Conservation (phyloP, 2,329 filamentous ascomycete genomes). For the Fusarium chlamydosporum region DNA sequence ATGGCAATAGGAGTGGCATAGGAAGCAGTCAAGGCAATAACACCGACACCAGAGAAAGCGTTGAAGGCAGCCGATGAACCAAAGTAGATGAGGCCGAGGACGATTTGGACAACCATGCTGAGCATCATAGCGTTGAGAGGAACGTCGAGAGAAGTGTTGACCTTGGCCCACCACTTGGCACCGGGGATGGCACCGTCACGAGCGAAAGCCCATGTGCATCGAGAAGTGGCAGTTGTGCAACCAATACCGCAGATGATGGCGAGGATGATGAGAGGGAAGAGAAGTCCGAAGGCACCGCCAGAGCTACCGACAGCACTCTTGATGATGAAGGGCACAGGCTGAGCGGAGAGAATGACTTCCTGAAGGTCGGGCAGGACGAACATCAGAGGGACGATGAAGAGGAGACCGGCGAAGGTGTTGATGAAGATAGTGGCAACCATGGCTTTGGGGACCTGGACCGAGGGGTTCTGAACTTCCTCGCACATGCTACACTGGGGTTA, state of each 20-base stretch:
- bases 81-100: slow-evolving; percentile 77
- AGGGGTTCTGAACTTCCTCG: slow-evolving; percentile 77
- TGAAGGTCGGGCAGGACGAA: slow-evolving; percentile 77
- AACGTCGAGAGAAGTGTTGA: slow-evolving; percentile 73
- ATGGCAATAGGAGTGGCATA: slow-evolving; percentile 78
- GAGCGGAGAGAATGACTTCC: slow-evolving; percentile 67
- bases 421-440: slow-evolving; percentile 77
- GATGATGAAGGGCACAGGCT: slow-evolving; percentile 76
- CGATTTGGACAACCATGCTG: slow-evolving; percentile 73
- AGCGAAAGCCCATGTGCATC: slow-evolving; percentile 78
- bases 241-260: slow-evolving; percentile 77
- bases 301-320: slow-evolving; percentile 72
- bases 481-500: slow-evolving; percentile 71
- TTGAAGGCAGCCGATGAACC: slow-evolving; percentile 79
- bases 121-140: slow-evolving; percentile 81
- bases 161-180: slow-evolving; percentile 70
- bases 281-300: slow-evolving; percentile 73
- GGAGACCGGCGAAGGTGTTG: slow-evolving; percentile 75
- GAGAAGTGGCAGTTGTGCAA: slow-evolving; percentile 77
- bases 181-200: slow-evolving; percentile 79
- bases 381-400: slow-evolving; percentile 77
- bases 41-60: slow-evolving; percentile 78
- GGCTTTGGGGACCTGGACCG: slow-evolving; percentile 78
- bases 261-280: slow-evolving; percentile 75
- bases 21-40: slow-evolving; percentile 77